Percentiles rank a stretch among this genome's conserved stretches.
Conservation (phyloP, 371 early-diverging fungal genomes). For the Apophysomyces elegans region DNA sequence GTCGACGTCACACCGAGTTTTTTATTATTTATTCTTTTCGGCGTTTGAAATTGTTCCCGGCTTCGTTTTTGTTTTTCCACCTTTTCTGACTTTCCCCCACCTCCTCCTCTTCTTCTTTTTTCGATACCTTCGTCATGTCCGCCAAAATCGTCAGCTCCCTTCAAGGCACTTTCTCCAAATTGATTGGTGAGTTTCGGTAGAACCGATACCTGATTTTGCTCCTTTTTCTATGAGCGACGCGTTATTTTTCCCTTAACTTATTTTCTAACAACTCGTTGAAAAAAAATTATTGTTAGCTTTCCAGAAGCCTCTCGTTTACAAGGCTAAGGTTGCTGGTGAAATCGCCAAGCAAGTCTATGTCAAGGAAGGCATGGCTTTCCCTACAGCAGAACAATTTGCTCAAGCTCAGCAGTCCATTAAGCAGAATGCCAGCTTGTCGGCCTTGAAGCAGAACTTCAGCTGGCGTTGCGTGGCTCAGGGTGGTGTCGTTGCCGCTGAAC, state of each 20-base stretch:
- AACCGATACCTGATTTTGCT: not conserved
- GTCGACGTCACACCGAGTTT: too few species aligned
- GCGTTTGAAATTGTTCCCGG: too few species aligned
- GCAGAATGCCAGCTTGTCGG: constrained; percentile 50
- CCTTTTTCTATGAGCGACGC: not conserved
- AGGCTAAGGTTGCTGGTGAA: constrained; percentile 69
- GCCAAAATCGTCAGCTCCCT: constrained; percentile 31
- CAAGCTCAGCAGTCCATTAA: constrained; percentile 58
- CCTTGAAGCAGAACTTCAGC: constrained; percentile 56
- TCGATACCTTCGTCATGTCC: constrained; percentile 17
- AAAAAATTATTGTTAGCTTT: constrained; percentile 27
- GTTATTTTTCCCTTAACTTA: not conserved
- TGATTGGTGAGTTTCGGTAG: constrained; percentile 30
- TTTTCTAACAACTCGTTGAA: not conserved
- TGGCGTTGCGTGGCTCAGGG: constrained; percentile 53
- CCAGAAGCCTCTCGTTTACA: constrained; percentile 59
- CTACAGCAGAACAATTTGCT: constrained; percentile 58
- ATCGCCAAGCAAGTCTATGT: constrained; percentile 73
- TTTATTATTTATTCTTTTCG: too few species aligned
- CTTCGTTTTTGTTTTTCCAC: too few species aligned
- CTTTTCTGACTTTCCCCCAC: not conserved
- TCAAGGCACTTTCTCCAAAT: constrained; percentile 37
- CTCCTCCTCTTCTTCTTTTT: not conserved
- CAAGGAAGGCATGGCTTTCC: constrained; percentile 73
- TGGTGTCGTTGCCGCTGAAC: constrained; percentile 67